These are phyloP conservation scores for Phellopilus nigrolimitatus DNA, from an alignment of 1,284 basidiomycete genomes.

Conservation along the genomic window DNA sequence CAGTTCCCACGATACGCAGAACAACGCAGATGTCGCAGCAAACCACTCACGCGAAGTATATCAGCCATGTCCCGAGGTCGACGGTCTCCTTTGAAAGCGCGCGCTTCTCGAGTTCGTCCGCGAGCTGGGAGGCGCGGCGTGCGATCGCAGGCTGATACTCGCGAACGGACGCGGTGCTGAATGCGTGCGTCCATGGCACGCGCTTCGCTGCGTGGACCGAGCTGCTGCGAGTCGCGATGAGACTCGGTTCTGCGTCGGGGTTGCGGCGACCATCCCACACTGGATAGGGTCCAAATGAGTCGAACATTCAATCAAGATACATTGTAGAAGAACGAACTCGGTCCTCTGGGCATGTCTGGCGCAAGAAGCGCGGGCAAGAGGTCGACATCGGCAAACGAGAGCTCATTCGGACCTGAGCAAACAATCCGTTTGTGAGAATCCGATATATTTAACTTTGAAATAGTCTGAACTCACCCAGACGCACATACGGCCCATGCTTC, in stretches of 20 bases:
- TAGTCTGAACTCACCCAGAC: conserved; percentile 19
- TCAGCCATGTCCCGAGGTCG: conserved; percentile 33
- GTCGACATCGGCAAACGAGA: conserved; percentile 30
- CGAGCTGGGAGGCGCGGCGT: conserved; percentile 31
- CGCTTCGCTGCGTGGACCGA: conserved; percentile 36
- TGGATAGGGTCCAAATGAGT: conserved; percentile 21
- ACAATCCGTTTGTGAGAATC: not conserved
- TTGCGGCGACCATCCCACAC: conserved; percentile 14
- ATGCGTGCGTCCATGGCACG: conserved; percentile 39
- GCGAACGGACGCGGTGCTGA: conserved; percentile 34
- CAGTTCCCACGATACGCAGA: not conserved
- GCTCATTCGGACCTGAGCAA: conserved; percentile 31
- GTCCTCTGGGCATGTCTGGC: conserved; percentile 30
- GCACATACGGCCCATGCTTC: conserved; percentile 21
- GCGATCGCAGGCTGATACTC: conserved; percentile 35
- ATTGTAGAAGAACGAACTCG: conserved; percentile 22
- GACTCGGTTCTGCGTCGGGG: conserved; percentile 6
- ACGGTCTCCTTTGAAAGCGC: conserved; percentile 19
- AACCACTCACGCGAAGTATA: conserved; percentile 27
- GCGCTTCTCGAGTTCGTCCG: conserved; percentile 26
- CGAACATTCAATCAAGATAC: not conserved
- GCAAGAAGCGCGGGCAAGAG: conserved; percentile 30
- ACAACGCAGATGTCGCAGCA: conserved; percentile 22
- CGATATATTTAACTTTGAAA: not conserved
- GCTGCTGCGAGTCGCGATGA: conserved; percentile 27